A percentile compares a stretch with the other conserved stretches of the same genome.
phyloP scores from a whole-genome alignment of 2,329 filamentous ascomycete genomes.

The Botrytis medusae region DNA sequence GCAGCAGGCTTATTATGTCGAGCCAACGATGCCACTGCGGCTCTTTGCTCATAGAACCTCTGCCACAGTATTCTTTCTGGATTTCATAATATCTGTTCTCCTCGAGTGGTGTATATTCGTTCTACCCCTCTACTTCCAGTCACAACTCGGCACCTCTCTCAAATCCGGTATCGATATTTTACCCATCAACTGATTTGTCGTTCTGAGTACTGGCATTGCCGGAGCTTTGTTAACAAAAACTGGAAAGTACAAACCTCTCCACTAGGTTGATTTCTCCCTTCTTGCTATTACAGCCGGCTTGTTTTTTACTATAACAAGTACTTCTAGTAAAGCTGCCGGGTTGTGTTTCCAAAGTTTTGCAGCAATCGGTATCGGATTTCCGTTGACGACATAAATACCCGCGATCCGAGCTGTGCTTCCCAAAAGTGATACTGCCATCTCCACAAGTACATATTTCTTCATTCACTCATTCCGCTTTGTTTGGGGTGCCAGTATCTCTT shows the following conservation, averaged over 20 bases:
- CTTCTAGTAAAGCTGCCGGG: constrained; percentile 36
- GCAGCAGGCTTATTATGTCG: background rate
- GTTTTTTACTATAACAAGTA: constrained; percentile 42
- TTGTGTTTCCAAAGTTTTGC: background rate
- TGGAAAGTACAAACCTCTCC: constrained; percentile 46
- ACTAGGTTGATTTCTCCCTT: constrained; percentile 41
- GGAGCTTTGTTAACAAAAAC: constrained; percentile 42
- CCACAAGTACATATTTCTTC: constrained; percentile 18
- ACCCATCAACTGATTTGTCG: constrained; percentile 60
- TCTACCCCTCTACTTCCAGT: constrained; percentile 49
- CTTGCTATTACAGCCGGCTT: constrained; percentile 39
- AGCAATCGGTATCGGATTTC: constrained; percentile 5
- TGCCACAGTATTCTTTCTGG: background rate
- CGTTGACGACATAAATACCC: constrained; percentile 12
- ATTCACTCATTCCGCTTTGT: constrained; percentile 22
- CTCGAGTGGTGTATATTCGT: constrained; percentile 49
- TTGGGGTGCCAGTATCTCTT: constrained; percentile 20
- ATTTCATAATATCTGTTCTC: background rate
- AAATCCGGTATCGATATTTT: constrained; percentile 54
- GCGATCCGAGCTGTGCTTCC: constrained; percentile 20
- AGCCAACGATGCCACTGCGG: background rate
- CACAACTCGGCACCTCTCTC: constrained; percentile 50
- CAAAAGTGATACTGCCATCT: constrained; percentile 16
- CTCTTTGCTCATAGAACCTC: constrained; percentile 5
- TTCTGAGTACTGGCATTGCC: constrained; percentile 54